A percentile compares a stretch with the other conserved stretches of the same genome.
phyloP scores from a whole-genome alignment of 176 grass and related monocot genomes.

The Triticum aestivum region DNA sequence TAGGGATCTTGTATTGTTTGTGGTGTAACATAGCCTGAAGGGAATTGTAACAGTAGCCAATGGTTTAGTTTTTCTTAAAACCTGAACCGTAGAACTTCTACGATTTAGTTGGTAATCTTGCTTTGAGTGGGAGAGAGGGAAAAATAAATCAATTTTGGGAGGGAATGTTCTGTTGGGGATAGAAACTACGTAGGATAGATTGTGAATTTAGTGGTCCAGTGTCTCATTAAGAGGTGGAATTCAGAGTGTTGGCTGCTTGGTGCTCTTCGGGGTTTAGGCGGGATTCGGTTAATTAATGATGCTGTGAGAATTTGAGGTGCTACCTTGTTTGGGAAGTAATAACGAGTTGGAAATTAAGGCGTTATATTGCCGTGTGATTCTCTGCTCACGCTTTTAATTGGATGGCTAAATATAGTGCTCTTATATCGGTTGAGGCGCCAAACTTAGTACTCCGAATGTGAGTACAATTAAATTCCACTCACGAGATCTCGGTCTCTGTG shows the following conservation, averaged over 20 bases:
- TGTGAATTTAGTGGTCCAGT: background rate
- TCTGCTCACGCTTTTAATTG: background rate
- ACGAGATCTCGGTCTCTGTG: background rate
- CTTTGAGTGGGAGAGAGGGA: background rate
- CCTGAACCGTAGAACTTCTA: too few species aligned
- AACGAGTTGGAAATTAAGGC: background rate
- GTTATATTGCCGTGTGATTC: background rate
- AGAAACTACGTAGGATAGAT: background rate
- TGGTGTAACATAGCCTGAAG: background rate
- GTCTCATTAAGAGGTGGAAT: background rate
- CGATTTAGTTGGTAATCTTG: background rate
- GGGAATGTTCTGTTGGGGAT: background rate
- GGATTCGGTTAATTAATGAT: constrained; percentile 22
- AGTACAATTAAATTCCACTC: background rate
- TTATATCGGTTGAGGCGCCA: constrained; percentile 8
- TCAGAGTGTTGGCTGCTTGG: background rate
- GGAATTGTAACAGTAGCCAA: background rate
- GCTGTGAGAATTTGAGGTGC: background rate
- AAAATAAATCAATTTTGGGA: background rate
- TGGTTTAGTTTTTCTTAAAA: background rate
- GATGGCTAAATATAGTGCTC: constrained; percentile 7
- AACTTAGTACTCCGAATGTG: background rate
- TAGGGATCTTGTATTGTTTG: background rate
- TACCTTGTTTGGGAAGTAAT: constrained; percentile 4
- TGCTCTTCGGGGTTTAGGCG: background rate